phyloP scores from a whole-genome alignment of 805 yeast genomes.

The Suhomyces pyralidae region DNA sequence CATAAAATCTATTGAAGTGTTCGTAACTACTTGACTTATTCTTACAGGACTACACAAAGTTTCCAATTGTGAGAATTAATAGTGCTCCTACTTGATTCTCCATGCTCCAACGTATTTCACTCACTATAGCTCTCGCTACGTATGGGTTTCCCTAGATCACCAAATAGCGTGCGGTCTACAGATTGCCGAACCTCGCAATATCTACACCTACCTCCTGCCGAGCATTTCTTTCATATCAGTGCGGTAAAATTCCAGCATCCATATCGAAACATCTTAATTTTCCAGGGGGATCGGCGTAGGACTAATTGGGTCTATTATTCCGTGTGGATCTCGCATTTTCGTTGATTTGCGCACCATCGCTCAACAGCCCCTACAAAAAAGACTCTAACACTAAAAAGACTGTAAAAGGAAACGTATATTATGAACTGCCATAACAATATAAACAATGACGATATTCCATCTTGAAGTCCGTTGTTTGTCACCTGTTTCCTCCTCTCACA shows the following conservation, averaged over 20 bases:
- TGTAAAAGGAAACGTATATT: neutral
- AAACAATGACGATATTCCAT: neutral
- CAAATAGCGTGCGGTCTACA: neutral
- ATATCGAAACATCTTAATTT: too few relatives aligned
- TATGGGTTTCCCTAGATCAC: neutral
- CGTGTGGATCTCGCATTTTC: neutral
- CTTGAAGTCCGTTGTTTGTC: neutral
- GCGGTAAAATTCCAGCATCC: too few relatives aligned
- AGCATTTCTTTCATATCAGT: too few relatives aligned
- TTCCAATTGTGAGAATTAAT: too few relatives aligned
- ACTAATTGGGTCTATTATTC: too few relatives aligned
- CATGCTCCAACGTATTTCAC: too few relatives aligned
- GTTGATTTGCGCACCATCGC: neutral
- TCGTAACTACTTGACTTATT: neutral
- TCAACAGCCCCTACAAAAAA: neutral
- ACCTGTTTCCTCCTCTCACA: neutral
- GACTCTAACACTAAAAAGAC: neutral
- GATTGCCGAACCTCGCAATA: neutral
- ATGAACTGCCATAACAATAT: neutral
- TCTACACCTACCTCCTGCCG: neutral
- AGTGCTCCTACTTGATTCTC: too few relatives aligned
- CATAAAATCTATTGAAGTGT: neutral
- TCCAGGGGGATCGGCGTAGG: too few relatives aligned
- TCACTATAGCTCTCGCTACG: too few relatives aligned
- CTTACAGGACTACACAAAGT: neutral